Conservation (phyloP, 2,329 filamentous ascomycete genomes). For the Teratosphaeria zuluensis region DNA sequence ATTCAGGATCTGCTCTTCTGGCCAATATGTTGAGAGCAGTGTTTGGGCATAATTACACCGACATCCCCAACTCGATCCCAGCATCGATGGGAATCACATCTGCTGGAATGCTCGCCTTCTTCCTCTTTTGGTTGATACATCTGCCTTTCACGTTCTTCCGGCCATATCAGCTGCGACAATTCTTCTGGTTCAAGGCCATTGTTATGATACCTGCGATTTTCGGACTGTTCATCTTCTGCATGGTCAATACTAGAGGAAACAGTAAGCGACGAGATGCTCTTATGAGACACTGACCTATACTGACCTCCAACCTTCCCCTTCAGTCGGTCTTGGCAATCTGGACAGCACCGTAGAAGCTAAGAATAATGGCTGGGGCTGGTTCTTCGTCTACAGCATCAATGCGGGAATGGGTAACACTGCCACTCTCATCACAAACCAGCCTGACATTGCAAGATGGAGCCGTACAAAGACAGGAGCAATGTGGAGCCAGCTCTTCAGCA, state of each 20-base stretch:
- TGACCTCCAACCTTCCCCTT: too few species aligned
- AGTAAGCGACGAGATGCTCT: not conserved
- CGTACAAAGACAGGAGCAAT: conserved; percentile 30
- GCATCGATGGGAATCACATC: conserved; percentile 23
- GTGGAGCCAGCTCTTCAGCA: conserved; percentile 34
- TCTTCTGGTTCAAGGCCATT: conserved; percentile 38
- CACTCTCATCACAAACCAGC: conserved; percentile 37
- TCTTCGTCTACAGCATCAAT: conserved; percentile 34
- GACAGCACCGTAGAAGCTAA: conserved; percentile 30
- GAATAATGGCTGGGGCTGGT: conserved; percentile 27
- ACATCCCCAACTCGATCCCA: conserved; percentile 24
- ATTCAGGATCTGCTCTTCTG: conserved; percentile 16
- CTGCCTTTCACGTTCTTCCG: conserved; percentile 32
- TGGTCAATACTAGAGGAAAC: conserved; percentile 25
- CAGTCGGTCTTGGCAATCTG: conserved; percentile 31
- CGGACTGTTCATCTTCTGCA: conserved; percentile 28
- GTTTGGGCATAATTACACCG: conserved; percentile 30
- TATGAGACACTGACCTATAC: too few species aligned
- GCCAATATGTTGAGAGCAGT: conserved; percentile 23
- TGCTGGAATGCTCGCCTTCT: conserved; percentile 26
- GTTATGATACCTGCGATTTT: conserved; percentile 28
- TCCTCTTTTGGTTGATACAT: conserved; percentile 23
- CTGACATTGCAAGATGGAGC: conserved; percentile 34
- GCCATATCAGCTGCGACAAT: conserved; percentile 35
- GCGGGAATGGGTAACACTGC: conserved; percentile 31